Conservation (phyloP, 2,329 filamentous ascomycete species). For the Ilyonectria destructans region DNA sequence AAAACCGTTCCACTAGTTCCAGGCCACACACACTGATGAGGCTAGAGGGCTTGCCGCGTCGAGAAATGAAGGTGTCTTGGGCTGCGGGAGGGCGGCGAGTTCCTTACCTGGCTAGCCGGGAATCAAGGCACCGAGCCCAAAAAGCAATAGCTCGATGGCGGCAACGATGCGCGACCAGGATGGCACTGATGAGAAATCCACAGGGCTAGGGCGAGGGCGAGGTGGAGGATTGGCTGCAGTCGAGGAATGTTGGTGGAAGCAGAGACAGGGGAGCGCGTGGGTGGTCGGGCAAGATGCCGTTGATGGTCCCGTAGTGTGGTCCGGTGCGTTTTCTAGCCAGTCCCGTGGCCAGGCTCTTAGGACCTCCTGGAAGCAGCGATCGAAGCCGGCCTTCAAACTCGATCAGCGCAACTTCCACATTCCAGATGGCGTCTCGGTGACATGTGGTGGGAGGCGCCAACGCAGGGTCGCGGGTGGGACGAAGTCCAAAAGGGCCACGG, state of each 20-base stretch:
- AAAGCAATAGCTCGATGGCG: slow-evolving; percentile 27
- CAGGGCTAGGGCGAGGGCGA: slow-evolving; percentile 6
- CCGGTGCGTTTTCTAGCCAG: not conserved
- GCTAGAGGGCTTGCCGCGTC: slow-evolving; percentile 30
- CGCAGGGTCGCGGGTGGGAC: slow-evolving; percentile 1
- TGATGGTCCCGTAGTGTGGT: not conserved
- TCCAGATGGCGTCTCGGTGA: slow-evolving; percentile 11
- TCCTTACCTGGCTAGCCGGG: slow-evolving; percentile 29
- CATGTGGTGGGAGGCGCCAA: not conserved
- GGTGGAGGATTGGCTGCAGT: slow-evolving; percentile 2
- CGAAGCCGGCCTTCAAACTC: slow-evolving; percentile 10
- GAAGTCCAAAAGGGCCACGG: slow-evolving; percentile 20
- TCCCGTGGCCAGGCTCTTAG: not conserved
- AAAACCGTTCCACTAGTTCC: slow-evolving; percentile 42
- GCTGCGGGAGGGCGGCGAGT: slow-evolving; percentile 28
- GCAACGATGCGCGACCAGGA: slow-evolving; percentile 22
- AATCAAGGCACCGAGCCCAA: slow-evolving; percentile 33
- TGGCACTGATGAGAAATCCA: slow-evolving; percentile 21
- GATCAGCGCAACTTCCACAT: slow-evolving; percentile 27
- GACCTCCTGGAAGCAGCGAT: slow-evolving; percentile 2
- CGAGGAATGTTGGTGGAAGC: slow-evolving; percentile 4
- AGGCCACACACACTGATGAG: slow-evolving; percentile 38
- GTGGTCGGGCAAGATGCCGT: not conserved
- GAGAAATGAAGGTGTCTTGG: slow-evolving; percentile 49
- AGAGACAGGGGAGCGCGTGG: slow-evolving; percentile 1